Percentiles rank a stretch among this genome's conserved stretches.
Evolutionary conservation across 2,329 filamentous ascomycete genomes (phyloP).

Genomic region (Blastomyces emzantsi): DNA sequence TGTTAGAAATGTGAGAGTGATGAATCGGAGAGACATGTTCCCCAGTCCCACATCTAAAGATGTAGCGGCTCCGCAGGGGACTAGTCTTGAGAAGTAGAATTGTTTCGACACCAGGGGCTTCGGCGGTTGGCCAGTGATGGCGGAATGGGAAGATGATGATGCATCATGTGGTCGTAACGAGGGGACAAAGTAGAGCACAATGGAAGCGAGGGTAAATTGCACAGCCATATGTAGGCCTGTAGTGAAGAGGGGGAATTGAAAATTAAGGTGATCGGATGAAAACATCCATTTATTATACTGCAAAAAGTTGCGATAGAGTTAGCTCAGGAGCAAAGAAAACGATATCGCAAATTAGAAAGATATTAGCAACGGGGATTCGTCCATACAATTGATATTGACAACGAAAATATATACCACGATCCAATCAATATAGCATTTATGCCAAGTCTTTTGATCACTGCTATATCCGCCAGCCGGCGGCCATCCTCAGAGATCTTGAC

Average conservation of each 20-base stretch:
- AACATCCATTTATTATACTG: slow-evolving; percentile 99
- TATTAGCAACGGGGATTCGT: slow-evolving; percentile 3
- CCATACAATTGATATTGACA: slow-evolving; percentile 82
- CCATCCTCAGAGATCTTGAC: slow-evolving; percentile 55
- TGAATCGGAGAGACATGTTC: slow-evolving; percentile 93
- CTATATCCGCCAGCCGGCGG: slow-evolving; percentile 65
- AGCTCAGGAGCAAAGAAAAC: slow-evolving; percentile 13
- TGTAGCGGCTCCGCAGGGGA: slow-evolving; percentile 84
- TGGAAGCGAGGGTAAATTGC: slow-evolving; percentile 70
- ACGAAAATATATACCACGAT: slow-evolving; percentile 85
- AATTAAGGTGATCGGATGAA: slow-evolving; percentile 71
- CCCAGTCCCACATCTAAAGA: slow-evolving; percentile 93
- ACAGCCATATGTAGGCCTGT: slow-evolving; percentile 94
- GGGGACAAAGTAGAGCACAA: slow-evolving; percentile 75
- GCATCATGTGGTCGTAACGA: slow-evolving; percentile 57
- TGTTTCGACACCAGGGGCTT: slow-evolving; percentile 43
- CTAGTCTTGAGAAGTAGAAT: slow-evolving; percentile 87
- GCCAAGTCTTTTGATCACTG: slow-evolving; percentile 57
- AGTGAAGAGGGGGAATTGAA: slow-evolving; percentile 90
- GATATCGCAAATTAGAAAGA: not conserved
- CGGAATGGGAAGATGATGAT: slow-evolving; percentile 23
- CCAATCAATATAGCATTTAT: slow-evolving; percentile 75
- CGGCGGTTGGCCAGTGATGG: slow-evolving; percentile 22
- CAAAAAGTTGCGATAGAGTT: not conserved
- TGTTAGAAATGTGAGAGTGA: slow-evolving; percentile 94